Conservation (phyloP, 1,284 basidiomycete species). For the Spongiforma sp. region DNA sequence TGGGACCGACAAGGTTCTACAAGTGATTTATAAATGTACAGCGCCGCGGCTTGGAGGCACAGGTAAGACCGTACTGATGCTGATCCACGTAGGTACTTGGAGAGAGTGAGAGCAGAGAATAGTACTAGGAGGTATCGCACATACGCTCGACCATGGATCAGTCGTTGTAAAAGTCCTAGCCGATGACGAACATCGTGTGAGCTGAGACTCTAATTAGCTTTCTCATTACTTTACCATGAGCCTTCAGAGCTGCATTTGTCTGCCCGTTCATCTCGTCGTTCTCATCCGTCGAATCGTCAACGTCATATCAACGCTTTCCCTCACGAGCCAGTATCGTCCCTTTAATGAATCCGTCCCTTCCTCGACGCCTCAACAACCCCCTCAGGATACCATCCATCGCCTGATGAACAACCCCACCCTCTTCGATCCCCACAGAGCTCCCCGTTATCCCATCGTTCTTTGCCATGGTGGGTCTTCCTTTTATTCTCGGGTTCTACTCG, state of each 20-base stretch:
- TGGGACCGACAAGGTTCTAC: constrained; percentile 33
- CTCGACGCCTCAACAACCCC: background rate
- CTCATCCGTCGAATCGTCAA: constrained; percentile 69
- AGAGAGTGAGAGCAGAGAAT: no score
- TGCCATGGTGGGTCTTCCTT: constrained; percentile 81
- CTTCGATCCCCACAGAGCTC: constrained; percentile 76
- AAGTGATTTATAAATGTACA: background rate
- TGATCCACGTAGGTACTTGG: no score
- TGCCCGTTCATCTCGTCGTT: constrained; percentile 61
- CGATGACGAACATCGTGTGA: no score
- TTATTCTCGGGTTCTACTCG: background rate
- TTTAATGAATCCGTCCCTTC: background rate
- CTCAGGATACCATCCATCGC: constrained; percentile 66
- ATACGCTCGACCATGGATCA: no score
- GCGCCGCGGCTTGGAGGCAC: no score
- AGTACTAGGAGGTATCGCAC: no score
- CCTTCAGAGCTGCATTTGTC: constrained; percentile 52
- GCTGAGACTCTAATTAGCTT: no score
- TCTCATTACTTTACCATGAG: no score
- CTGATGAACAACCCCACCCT: constrained; percentile 77
- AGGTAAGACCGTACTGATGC: no score
- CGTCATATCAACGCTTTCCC: constrained; percentile 65
- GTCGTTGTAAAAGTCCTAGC: no score
- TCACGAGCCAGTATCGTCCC: constrained; percentile 29
- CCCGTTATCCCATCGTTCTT: constrained; percentile 90